These are phyloP conservation scores for Phytophthora pseudosyringae DNA, from an alignment of 352 stramenopile genomes.

Conservation along the genomic window DNA sequence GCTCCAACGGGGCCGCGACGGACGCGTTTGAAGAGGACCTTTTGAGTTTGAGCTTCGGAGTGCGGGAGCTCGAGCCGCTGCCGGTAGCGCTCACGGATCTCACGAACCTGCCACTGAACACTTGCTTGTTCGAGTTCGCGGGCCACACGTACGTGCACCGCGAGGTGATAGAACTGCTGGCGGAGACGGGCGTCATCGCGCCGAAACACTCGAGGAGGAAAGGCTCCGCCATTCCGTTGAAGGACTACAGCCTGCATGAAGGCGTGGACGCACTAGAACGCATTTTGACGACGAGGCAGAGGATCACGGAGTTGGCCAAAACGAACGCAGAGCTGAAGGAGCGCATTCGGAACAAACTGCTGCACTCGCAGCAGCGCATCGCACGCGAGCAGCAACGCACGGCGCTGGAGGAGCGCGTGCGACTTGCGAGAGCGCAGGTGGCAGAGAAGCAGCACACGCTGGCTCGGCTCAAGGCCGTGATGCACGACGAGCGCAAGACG, in stretches of 20 bases:
- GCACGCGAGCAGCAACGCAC: conserved; percentile 55
- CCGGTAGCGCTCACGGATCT: conserved; percentile 65
- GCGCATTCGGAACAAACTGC: conserved; percentile 56
- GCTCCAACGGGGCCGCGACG: conserved; percentile 7
- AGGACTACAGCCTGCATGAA: conserved; percentile 79
- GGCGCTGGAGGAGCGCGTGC: conserved; percentile 60
- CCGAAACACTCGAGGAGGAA: conserved; percentile 75
- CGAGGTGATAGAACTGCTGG: conserved; percentile 71
- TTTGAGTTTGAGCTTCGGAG: conserved; percentile 61
- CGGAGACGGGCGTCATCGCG: conserved; percentile 69
- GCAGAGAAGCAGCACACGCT: conserved; percentile 64
- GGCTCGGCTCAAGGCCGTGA: conserved; percentile 58
- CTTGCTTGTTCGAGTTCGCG: conserved; percentile 81
- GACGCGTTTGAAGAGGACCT: conserved; percentile 61
- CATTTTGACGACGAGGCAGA: conserved; percentile 52
- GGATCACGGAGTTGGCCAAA: conserved; percentile 54
- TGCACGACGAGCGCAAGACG: conserved; percentile 78
- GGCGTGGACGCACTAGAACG: conserved; percentile 75
- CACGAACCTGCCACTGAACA: conserved; percentile 80
- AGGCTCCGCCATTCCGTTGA: conserved; percentile 76
- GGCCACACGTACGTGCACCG: conserved; percentile 71
- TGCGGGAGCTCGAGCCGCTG: conserved; percentile 74
- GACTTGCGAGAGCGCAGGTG: conserved; percentile 52
- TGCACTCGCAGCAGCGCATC: conserved; percentile 47
- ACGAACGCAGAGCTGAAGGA: conserved; percentile 57